Conservation (phyloP, 352 stramenopile species). For the Phytophthora quininea region DNA sequence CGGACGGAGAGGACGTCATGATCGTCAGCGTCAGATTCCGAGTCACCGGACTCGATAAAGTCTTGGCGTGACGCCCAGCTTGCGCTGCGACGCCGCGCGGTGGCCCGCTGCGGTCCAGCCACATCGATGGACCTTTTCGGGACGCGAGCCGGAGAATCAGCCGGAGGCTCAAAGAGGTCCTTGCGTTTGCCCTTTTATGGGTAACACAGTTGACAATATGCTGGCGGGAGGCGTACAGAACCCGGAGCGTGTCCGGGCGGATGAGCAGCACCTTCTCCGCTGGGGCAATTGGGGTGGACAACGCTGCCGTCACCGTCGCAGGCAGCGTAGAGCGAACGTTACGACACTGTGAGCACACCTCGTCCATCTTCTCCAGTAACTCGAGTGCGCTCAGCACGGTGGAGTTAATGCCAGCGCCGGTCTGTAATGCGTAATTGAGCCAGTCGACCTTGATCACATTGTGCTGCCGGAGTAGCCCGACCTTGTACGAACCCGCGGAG, state of each 20-base stretch:
- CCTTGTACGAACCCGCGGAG: background rate
- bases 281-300: background rate
- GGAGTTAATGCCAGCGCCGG: background rate
- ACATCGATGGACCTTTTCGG: no score
- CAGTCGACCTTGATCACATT: constrained; percentile 8
- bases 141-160: no score
- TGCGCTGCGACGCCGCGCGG: background rate
- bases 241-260: background rate
- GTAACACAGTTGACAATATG: constrained; percentile 2
- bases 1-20: background rate
- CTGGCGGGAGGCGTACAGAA: constrained; percentile 1
- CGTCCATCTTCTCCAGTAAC: background rate
- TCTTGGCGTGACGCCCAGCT: background rate
- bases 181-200: constrained; percentile 10
- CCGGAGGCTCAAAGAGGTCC: no score
- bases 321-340: background rate
- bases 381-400: background rate
- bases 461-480: background rate
- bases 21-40: background rate
- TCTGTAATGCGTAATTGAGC: constrained; percentile 4
- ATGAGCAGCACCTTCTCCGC: background rate
- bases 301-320: background rate
- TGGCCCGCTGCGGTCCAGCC: background rate
- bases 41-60: background rate
- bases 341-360: background rate